phyloP scores from a whole-genome alignment of 1,139 yeast genomes.

The Kurtzmaniella quercitrusa region DNA sequence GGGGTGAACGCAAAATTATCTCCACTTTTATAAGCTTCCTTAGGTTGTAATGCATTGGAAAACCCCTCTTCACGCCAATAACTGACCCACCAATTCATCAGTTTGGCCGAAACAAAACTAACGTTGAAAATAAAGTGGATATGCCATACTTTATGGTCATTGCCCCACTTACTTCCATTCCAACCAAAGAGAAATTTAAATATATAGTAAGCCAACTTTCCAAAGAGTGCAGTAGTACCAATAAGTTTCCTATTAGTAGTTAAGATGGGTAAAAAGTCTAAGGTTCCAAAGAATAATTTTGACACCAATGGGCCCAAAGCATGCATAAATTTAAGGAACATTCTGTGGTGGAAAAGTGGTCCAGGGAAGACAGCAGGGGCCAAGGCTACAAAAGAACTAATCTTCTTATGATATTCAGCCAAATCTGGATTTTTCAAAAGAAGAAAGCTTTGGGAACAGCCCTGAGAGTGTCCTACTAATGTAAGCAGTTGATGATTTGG shows the following conservation, averaged over 20 bases:
- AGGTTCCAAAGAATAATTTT: slow-evolving; percentile 53
- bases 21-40: slow-evolving; percentile 27
- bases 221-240: slow-evolving; percentile 48
- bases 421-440: slow-evolving; percentile 42
- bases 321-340: slow-evolving; percentile 56
- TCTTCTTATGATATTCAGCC: slow-evolving; percentile 33
- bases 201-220: slow-evolving; percentile 67
- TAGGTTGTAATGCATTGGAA: slow-evolving; percentile 34
- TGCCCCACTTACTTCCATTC: slow-evolving; percentile 72
- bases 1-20: slow-evolving; percentile 19
- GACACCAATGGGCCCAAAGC: slow-evolving; percentile 31
- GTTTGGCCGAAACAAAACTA: slow-evolving; percentile 68
- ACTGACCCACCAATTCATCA: slow-evolving; percentile 88
- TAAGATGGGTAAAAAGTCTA: slow-evolving; percentile 58
- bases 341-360: slow-evolving; percentile 51
- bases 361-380: slow-evolving; percentile 95
- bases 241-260: slow-evolving; percentile 44
- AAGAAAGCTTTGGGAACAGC: slow-evolving; percentile 79
- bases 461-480: slow-evolving; percentile 85
- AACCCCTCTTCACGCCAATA: slow-evolving; percentile 42
- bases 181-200: slow-evolving; percentile 83
- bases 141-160: slow-evolving; percentile 54
- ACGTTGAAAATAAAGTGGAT: slow-evolving; percentile 86
- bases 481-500: slow-evolving; percentile 48
- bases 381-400: slow-evolving; percentile 68